Conservation (phyloP, 768 basidiomycete genomes). For the Mycena sanguinolenta region DNA sequence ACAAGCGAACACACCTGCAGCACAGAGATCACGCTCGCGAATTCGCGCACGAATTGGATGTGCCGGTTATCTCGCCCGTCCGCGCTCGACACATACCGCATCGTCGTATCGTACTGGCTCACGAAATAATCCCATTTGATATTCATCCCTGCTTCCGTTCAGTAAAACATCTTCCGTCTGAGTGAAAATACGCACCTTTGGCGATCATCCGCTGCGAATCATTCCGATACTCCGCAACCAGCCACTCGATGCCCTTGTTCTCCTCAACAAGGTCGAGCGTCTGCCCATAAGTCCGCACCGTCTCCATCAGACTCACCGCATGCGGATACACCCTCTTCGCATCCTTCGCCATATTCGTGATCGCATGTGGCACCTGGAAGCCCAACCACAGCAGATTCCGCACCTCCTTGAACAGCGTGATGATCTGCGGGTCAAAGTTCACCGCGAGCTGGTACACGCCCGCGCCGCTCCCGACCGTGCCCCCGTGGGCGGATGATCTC, state of each 20-base stretch:
- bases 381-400: constrained; percentile 95
- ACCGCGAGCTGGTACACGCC: constrained; percentile 85
- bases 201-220: constrained; percentile 94
- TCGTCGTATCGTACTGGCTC: constrained; percentile 88
- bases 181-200: constrained; percentile 70
- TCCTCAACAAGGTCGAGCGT: constrained; percentile 91
- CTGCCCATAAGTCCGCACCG: constrained; percentile 97
- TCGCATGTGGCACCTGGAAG: constrained; percentile 95
- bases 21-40: constrained; percentile 92
- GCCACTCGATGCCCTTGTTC: constrained; percentile 92
- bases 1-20: constrained; percentile 71
- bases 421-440: constrained; percentile 98
- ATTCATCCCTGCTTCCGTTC: constrained; percentile 77
- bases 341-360: constrained; percentile 97
- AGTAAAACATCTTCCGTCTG: background rate
- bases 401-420: constrained; percentile 98
- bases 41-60: constrained; percentile 94
- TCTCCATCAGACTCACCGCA: constrained; percentile 98
- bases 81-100: constrained; percentile 75
- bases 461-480: constrained; percentile 59
- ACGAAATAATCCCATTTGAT: constrained; percentile 98
- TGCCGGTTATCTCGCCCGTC: constrained; percentile 90
- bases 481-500: constrained; percentile 86
- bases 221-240: constrained; percentile 94
- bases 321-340: constrained; percentile 98